Conservation (phyloP, 257 asterid genomes). For the Eucommia ulmoides region DNA sequence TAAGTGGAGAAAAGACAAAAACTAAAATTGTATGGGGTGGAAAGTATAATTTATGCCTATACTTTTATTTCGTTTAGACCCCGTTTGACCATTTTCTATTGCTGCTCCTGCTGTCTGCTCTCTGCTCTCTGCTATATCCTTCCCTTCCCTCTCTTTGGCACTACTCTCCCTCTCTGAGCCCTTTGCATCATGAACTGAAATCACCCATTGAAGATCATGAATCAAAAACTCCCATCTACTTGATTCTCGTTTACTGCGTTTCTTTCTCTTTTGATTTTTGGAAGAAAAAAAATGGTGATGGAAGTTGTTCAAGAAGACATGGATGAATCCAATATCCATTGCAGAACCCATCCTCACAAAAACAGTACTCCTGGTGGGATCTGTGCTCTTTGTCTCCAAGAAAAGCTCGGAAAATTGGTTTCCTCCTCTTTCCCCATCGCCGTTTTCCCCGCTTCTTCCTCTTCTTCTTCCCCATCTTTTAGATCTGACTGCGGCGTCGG, state of each 20-base stretch:
- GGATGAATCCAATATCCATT: background rate
- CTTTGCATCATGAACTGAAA: no score
- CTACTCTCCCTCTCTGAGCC: background rate
- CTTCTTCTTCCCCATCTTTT: background rate
- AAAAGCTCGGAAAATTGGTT: background rate
- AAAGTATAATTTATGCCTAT: no score
- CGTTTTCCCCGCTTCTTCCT: background rate
- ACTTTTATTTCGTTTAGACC: no score
- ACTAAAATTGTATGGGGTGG: no score
- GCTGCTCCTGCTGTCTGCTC: conserved; percentile 38
- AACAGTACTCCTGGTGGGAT: background rate
- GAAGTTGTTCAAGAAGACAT: background rate
- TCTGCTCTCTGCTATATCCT: conserved; percentile 5
- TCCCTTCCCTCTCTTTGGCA: conserved; percentile 11
- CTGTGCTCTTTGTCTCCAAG: background rate
- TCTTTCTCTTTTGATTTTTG: no score
- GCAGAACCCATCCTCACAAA: background rate
- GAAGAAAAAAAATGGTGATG: background rate
- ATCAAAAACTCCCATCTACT: no score
- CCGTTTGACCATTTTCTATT: no score
- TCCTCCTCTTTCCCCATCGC: background rate
- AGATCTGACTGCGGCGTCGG: background rate
- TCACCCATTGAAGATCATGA: conserved; percentile 6
- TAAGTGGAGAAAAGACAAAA: no score
- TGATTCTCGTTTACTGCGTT: no score